phyloP scores from a whole-genome alignment of 2,329 filamentous ascomycete species.

The Cladosporium sp. region DNA sequence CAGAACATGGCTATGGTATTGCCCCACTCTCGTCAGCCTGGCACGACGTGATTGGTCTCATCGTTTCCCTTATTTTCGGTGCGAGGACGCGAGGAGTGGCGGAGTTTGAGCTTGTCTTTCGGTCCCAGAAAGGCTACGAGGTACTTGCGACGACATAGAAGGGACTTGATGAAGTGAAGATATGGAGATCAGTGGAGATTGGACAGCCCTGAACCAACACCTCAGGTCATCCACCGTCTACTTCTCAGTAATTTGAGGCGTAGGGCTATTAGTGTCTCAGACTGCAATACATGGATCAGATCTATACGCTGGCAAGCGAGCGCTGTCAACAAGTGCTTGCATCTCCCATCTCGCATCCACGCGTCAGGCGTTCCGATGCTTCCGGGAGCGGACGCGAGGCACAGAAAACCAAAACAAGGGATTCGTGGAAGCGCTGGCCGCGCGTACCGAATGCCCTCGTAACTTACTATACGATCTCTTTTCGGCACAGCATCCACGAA shows the following conservation, averaged over 20 bases:
- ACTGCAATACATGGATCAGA: neutral
- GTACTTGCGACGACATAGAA: too few species aligned
- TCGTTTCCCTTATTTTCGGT: neutral
- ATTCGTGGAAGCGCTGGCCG: slow-evolving; percentile 1
- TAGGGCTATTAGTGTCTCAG: neutral
- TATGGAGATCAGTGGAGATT: neutral
- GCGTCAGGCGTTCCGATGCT: neutral
- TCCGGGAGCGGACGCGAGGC: neutral
- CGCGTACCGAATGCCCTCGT: neutral
- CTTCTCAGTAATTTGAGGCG: too few species aligned
- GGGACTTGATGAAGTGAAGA: neutral
- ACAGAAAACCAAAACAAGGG: neutral
- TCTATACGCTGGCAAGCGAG: neutral
- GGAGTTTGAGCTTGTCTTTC: slow-evolving; percentile 4
- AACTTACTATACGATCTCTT: too few species aligned
- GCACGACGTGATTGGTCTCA: neutral
- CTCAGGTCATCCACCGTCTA: too few species aligned
- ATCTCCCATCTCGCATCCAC: neutral
- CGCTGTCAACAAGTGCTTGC: neutral
- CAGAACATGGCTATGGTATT: slow-evolving; percentile 1
- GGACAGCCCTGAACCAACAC: neutral
- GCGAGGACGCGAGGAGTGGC: slow-evolving; percentile 3
- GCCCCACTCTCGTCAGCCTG: slow-evolving; percentile 4
- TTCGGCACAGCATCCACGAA: too few species aligned
- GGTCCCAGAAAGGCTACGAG: neutral